Evolutionary conservation across 129 eudicot species (phyloP).

Genomic region (Escallonia rubra): DNA sequence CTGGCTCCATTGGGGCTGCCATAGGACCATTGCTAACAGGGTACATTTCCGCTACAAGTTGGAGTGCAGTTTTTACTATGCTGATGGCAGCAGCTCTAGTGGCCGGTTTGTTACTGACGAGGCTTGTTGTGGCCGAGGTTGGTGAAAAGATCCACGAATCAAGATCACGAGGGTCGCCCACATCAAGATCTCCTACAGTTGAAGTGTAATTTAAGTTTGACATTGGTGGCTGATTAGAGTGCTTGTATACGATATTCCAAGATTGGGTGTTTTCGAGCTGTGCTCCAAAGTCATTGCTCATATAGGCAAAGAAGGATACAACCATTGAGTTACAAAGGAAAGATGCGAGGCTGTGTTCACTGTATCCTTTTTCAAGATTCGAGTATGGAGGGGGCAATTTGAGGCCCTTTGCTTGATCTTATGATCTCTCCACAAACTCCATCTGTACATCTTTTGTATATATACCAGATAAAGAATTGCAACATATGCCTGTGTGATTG

Average conservation of each 20-base stretch:
- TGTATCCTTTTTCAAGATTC: not conserved
- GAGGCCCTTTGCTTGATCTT: no score
- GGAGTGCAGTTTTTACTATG: slow-evolving; percentile 76
- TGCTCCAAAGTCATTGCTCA: not conserved
- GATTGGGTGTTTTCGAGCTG: not conserved
- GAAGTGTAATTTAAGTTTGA: slow-evolving; percentile 33
- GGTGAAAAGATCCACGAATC: slow-evolving; percentile 47
- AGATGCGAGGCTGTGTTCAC: not conserved
- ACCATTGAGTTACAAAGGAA: not conserved
- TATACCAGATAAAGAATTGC: no score
- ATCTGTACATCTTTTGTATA: no score
- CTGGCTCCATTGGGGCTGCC: slow-evolving; percentile 87
- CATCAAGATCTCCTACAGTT: slow-evolving; percentile 16
- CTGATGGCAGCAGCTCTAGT: slow-evolving; percentile 53
- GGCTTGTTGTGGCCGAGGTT: slow-evolving; percentile 71
- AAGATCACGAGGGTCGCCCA: slow-evolving; percentile 13
- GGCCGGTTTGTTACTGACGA: slow-evolving; percentile 77
- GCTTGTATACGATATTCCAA: not conserved
- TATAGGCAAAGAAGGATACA: not conserved
- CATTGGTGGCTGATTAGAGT: not conserved
- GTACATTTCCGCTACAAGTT: slow-evolving; percentile 57
- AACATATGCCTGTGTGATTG: no score
- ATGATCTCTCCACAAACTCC: no score
- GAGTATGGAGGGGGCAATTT: not conserved
- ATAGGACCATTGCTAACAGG: slow-evolving; percentile 82